These are phyloP conservation scores for Phytophthora boehmeriae DNA, from an alignment of 352 stramenopile genomes.

Conservation along the genomic window DNA sequence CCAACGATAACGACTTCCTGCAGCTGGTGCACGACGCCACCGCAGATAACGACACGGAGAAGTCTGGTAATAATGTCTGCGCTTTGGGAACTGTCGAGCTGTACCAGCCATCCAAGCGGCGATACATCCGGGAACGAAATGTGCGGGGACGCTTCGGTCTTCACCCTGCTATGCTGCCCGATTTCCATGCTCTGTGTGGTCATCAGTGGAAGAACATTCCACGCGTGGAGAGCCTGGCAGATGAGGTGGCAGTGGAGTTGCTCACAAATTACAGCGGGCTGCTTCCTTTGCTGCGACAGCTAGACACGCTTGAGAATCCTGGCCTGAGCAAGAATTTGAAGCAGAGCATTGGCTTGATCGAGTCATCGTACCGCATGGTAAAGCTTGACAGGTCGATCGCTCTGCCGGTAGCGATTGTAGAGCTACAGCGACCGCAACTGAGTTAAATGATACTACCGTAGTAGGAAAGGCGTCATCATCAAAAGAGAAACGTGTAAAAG, in stretches of 20 bases:
- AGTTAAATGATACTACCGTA: conserved; percentile 10
- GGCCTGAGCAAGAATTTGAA: conserved; percentile 67
- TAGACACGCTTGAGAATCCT: conserved; percentile 65
- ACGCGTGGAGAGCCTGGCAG: conserved; percentile 57
- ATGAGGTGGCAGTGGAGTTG: conserved; percentile 64
- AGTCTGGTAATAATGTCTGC: background rate
- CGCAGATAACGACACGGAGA: background rate
- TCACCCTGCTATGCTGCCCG: conserved; percentile 54
- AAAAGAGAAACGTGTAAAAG: conserved; percentile 22
- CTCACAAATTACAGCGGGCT: conserved; percentile 67
- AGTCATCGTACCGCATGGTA: conserved; percentile 79
- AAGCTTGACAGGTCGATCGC: conserved; percentile 60
- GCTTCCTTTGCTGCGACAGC: conserved; percentile 58
- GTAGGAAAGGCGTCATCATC: background rate
- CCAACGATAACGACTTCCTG: conserved; percentile 77
- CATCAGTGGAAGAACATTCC: conserved; percentile 73
- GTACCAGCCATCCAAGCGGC: conserved; percentile 76
- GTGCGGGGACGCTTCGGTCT: conserved; percentile 65
- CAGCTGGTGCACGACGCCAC: conserved; percentile 50
- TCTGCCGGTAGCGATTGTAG: conserved; percentile 55
- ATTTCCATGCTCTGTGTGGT: conserved; percentile 71
- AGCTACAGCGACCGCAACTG: conserved; percentile 50
- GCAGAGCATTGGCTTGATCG: conserved; percentile 71
- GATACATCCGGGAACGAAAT: conserved; percentile 69
- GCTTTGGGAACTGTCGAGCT: conserved; percentile 49